Base-by-base conservation (phyloP, 352 stramenopile species). In the Globisporangium yorkense region DNA sequence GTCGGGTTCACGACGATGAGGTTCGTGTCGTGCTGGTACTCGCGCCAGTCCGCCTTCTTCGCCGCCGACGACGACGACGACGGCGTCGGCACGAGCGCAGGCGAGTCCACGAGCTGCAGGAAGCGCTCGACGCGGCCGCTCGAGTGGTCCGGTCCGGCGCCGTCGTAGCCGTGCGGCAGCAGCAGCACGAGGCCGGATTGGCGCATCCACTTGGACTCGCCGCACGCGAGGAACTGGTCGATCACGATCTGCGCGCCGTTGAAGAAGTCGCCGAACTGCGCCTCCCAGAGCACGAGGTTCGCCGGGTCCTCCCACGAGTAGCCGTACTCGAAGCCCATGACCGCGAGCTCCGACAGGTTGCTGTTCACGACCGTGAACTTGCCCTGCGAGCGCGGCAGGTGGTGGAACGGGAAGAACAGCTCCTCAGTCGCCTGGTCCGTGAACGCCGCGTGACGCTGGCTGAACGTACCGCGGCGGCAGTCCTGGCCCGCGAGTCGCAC, bases 181-280 rank as follows among this genome's bases (percentile, higher is more conserved):
- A 97, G 59, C 47, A 97, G 60, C 57, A 91, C 75, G 7, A 97
- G 62, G 20, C 87, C 85, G 2, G 84, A 94, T 53, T 94, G 85
- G 7, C 84, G 80, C 79, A 94, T 89, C 88, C 87, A 97, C 70
- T 97, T 97, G 61, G 77, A 85, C 61, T 97, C 88, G 39, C 73
- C 85, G 52, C 75, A 92, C 15, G 81, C 75, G 31, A 96, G 68
- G 63, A 97, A 96, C 56, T 89, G 81, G 58, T 97, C 88, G 56
- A 97, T 94, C 50, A 96, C 79, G 41, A 91, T 91, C 58, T 97
- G 88, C 33, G 84, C 88, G 29, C 82, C 80, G 53, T 97, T 96
- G 71, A 84, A 83, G 51, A 96, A 97, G 65, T 97, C 88, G 13
- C 88, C 88, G 54, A 97, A 97, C 59, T 97, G 88, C 9, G 88